Base-by-base conservation (phyloP, 352 stramenopile genomes). In the Blastocystis hominis region DNA sequence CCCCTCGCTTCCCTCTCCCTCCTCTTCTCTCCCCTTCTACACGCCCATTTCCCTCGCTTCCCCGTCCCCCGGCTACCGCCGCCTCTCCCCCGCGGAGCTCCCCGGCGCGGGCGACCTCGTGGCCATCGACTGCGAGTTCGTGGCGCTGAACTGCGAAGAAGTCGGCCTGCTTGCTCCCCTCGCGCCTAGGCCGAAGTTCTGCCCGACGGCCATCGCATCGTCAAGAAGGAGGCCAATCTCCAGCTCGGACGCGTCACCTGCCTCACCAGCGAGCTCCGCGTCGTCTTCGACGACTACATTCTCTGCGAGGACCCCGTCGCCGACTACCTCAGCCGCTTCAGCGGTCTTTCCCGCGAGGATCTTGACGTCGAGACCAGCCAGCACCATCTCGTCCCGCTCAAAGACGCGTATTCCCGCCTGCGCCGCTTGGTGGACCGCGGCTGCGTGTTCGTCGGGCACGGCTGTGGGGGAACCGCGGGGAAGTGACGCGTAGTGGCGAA, bases 271-370 rank as follows among this genome's bases (percentile, higher is more conserved):
- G 93, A 92, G 46, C 88, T 90, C 56, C 91, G 72, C 40, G 90
- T 94, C 0, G 90, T 96, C 50, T 88, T 96, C 17, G 94, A 97
- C 81, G 93, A 96, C 81, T 94, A 95, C 86, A 92, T 97, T 50
- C 69, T 95, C 17, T 92, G 92, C 24, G 90, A 90, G 76, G 94
- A 97, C 87, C 90, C 91, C 7, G 93, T 97, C 42, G 91, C 94
- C 6, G 94, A 97, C 89, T 95, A 95, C 88, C 79, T 96, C 30
- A 96, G 93, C 44, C 91, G 93, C n/a, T 97, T 97, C 88, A 94
- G 90, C 80, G 94, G 93, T 20, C 92, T 97, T 75, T 89, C 90
- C 20, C 88, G 89, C 0, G 91, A 91, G 50, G 94, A 97, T 90
- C 89, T 97, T 50, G 92, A 96, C 90, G 90, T 92, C 20, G 88